These are phyloP conservation scores for Populus euphratica DNA, from an alignment of 345 rosid species.

Conservation along the genomic window DNA sequence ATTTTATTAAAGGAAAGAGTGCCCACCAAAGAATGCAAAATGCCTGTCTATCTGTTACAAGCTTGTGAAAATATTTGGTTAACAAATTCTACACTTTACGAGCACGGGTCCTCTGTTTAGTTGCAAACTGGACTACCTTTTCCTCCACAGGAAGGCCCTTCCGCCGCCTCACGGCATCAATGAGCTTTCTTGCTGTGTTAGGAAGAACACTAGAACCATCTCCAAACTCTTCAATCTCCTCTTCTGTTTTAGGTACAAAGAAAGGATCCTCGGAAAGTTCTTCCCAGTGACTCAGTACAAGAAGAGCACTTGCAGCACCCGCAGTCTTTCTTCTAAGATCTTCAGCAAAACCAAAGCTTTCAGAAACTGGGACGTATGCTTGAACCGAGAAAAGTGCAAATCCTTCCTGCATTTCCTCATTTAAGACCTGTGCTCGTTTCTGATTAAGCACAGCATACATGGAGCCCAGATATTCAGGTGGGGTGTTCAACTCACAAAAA, in stretches of 20 bases:
- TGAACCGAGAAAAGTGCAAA: constrained; percentile 72
- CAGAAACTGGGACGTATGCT: constrained; percentile 77
- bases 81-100: constrained; percentile 49
- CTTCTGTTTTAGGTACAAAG: constrained; percentile 83
- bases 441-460: constrained; percentile 79
- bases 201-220: constrained; percentile 85
- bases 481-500: constrained; percentile 79
- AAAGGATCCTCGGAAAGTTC: constrained; percentile 82
- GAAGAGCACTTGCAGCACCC: constrained; percentile 84
- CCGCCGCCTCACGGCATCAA: constrained; percentile 64
- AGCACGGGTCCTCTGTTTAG: constrained; percentile 81
- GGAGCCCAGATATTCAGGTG: constrained; percentile 63
- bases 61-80: background rate
- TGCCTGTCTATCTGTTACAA: background rate
- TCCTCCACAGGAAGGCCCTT: constrained; percentile 87
- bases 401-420: constrained; percentile 96
- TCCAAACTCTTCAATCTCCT: constrained; percentile 84
- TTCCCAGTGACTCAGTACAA: constrained; percentile 91
- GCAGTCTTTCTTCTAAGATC: constrained; percentile 81
- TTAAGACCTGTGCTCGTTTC: constrained; percentile 73
- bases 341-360: constrained; percentile 86
- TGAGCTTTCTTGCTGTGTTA: constrained; percentile 80
- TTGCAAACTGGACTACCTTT: constrained; percentile 79
- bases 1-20: background rate
- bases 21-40: background rate